Evolutionary conservation across 164 flowering plant genomes (phyloP).

Genomic region (Chimonanthus praecox): DNA sequence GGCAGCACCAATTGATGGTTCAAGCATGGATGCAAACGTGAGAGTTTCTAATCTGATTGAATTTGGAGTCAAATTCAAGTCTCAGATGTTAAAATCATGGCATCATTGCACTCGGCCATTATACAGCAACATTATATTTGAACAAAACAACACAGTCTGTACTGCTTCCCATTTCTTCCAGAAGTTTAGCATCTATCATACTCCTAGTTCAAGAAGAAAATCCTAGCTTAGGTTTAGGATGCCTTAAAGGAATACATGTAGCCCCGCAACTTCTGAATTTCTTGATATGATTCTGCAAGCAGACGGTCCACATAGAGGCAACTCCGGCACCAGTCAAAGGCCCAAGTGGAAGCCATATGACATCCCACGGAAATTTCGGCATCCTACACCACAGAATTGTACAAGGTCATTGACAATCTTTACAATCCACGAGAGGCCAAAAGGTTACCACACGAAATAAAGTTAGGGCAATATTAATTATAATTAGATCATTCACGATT

Average conservation of each 20-base stretch:
- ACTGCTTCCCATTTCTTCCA: too few relatives aligned
- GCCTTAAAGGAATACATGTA: conserved; percentile 86
- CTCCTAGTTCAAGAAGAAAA: too few relatives aligned
- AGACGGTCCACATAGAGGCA: conserved; percentile 75
- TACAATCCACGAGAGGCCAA: background rate
- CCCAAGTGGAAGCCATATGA: conserved; percentile 84
- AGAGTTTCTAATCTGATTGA: too few relatives aligned
- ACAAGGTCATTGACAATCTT: background rate
- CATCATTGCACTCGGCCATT: too few relatives aligned
- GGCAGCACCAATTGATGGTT: too few relatives aligned
- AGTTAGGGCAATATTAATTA: background rate
- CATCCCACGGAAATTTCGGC: conserved; percentile 86
- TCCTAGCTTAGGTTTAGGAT: background rate
- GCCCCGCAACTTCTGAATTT: conserved; percentile 65
- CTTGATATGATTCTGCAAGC: conserved; percentile 61
- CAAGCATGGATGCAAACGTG: too few relatives aligned
- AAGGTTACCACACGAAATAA: background rate
- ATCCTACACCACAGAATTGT: conserved; percentile 30
- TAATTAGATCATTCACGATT: background rate
- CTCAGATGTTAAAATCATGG: too few relatives aligned
- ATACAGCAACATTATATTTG: too few relatives aligned
- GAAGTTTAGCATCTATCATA: too few relatives aligned
- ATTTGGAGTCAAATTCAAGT: too few relatives aligned
- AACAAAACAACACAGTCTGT: too few relatives aligned
- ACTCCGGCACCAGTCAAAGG: conserved; percentile 70